phyloP scores from a whole-genome alignment of 2,329 filamentous ascomycete genomes.

The Orbilia quercus region DNA sequence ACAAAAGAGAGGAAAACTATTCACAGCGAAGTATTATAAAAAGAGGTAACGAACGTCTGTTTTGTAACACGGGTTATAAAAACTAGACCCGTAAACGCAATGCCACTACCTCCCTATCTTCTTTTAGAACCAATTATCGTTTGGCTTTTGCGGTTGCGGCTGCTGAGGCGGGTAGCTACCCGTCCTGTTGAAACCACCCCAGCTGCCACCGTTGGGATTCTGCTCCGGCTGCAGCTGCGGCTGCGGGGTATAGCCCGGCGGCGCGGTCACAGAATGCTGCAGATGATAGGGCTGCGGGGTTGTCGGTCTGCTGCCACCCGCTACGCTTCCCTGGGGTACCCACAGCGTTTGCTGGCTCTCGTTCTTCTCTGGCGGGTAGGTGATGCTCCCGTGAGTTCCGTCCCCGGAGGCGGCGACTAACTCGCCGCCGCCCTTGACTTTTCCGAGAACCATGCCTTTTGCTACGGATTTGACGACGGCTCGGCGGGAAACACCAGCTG shows the following conservation, averaged over 20 bases:
- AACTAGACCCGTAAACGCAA: too few species aligned
- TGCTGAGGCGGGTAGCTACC: slow-evolving; percentile 32
- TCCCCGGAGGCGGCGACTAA: slow-evolving; percentile 78
- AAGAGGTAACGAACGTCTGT: too few species aligned
- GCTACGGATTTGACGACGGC: slow-evolving; percentile 94
- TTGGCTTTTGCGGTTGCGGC: slow-evolving; percentile 38
- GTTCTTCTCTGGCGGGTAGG: slow-evolving; percentile 49
- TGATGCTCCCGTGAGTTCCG: slow-evolving; percentile 62
- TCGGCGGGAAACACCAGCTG: slow-evolving; percentile 86
- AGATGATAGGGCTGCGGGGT: slow-evolving; percentile 41
- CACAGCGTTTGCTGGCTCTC: slow-evolving; percentile 55
- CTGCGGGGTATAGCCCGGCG: slow-evolving; percentile 47
- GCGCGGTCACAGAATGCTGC: slow-evolving; percentile 45
- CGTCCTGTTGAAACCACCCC: slow-evolving; percentile 40
- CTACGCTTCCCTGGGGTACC: slow-evolving; percentile 36
- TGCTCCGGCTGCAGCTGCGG: slow-evolving; percentile 24
- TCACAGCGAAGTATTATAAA: slow-evolving; percentile 24
- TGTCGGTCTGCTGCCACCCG: slow-evolving; percentile 40
- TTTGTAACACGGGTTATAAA: too few species aligned
- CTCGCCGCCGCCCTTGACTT: slow-evolving; percentile 78
- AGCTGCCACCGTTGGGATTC: slow-evolving; percentile 29
- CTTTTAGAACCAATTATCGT: slow-evolving; percentile 51
- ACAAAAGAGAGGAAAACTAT: slow-evolving; percentile 7
- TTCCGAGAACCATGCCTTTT: slow-evolving; percentile 93
- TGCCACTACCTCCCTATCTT: too few species aligned